Evolutionary conservation across 2,329 filamentous ascomycete genomes (phyloP).

Genomic region (Knoxdaviesia capensis): DNA sequence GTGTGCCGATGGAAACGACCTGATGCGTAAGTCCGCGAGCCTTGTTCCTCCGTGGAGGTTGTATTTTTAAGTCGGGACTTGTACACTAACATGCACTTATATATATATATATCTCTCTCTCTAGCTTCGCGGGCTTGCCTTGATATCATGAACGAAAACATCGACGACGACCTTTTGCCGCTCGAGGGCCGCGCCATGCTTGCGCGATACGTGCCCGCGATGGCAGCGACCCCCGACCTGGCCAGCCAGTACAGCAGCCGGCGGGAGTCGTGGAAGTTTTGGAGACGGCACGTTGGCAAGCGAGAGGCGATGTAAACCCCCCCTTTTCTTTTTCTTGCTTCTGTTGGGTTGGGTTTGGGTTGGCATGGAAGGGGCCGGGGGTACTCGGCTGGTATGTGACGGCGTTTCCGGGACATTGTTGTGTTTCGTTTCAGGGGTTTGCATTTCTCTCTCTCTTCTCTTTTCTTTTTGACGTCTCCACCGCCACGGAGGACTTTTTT

Average conservation of each 20-base stretch:
- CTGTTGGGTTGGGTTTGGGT: background rate
- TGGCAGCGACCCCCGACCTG: too few species aligned
- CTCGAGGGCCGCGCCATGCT: too few species aligned
- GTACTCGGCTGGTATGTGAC: background rate
- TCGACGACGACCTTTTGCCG: background rate
- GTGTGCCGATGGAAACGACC: slow-evolving; percentile 15
- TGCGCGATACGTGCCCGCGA: too few species aligned
- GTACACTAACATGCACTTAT: background rate
- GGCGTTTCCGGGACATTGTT: background rate
- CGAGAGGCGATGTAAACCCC: too few species aligned
- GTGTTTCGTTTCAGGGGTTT: background rate
- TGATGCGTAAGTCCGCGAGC: slow-evolving; percentile 21
- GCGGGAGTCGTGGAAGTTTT: too few species aligned
- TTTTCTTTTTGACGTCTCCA: background rate
- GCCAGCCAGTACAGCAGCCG: too few species aligned
- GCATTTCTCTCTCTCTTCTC: background rate
- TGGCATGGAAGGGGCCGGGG: background rate
- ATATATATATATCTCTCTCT: background rate
- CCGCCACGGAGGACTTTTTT: background rate
- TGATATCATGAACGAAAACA: slow-evolving; percentile 8
- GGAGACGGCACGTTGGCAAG: too few species aligned
- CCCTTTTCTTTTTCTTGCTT: background rate
- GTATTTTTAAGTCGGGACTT: background rate
- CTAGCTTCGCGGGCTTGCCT: slow-evolving; percentile 8
- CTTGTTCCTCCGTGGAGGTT: background rate